phyloP scores from a whole-genome alignment of 1,284 basidiomycete species.

The Puccinia horiana region DNA sequence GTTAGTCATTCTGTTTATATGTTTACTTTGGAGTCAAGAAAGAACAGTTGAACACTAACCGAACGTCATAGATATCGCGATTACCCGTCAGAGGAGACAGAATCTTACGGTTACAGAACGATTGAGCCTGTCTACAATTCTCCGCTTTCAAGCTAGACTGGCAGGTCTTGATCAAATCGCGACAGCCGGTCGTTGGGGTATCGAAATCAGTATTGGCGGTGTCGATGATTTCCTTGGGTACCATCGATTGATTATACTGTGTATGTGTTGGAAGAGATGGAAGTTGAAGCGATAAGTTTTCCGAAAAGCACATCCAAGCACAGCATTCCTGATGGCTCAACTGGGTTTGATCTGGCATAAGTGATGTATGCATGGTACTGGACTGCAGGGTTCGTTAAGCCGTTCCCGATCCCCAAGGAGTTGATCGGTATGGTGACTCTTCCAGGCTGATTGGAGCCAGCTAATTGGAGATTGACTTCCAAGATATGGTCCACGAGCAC shows the following conservation, averaged over 20 bases:
- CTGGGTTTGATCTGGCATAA: conserved; percentile 34
- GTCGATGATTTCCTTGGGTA: conserved; percentile 13
- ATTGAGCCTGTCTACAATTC: conserved; percentile 27
- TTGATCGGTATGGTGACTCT: conserved; percentile 36
- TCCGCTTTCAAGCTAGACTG: neutral
- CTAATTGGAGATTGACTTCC: conserved; percentile 9
- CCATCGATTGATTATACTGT: conserved; percentile 33
- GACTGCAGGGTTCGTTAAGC: conserved; percentile 18
- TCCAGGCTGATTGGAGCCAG: conserved; percentile 15
- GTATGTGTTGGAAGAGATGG: neutral
- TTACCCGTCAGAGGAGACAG: conserved; percentile 21
- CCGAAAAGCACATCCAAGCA: neutral
- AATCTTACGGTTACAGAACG: conserved; percentile 32
- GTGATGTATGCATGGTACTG: conserved; percentile 29
- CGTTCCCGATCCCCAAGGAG: conserved; percentile 42
- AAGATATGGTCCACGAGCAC: conserved; percentile 30
- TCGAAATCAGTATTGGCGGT: neutral
- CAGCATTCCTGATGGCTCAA: neutral
- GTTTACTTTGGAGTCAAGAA: neutral
- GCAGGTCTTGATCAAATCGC: conserved; percentile 28
- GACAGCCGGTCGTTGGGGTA: conserved; percentile 25
- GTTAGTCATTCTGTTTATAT: neutral
- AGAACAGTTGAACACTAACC: neutral
- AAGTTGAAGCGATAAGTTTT: neutral
- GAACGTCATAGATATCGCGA: conserved; percentile 27